Conservation (phyloP, 257 asterid species). For the Penstemon eatonii region DNA sequence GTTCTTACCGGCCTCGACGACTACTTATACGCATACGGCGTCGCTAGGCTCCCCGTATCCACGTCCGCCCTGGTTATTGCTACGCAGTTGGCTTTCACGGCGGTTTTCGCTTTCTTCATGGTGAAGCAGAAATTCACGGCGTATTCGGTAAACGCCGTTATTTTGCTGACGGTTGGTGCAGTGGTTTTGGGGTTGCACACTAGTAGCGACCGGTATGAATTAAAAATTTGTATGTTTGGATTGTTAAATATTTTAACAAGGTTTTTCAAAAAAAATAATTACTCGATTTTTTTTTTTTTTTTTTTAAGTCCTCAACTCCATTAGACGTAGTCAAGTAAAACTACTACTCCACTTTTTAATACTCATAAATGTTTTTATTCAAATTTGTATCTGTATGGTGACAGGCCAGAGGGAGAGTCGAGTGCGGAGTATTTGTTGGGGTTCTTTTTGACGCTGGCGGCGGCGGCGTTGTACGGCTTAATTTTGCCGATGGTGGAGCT, state of each 20-base stretch:
- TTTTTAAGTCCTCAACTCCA: no score
- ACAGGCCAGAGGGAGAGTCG: conserved; percentile 48
- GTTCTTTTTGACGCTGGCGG: conserved; percentile 41
- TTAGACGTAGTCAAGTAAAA: no score
- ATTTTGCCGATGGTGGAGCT: conserved; percentile 45
- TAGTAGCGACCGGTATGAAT: conserved; percentile 30
- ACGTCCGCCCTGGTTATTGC: conserved; percentile 42
- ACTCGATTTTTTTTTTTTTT: no score
- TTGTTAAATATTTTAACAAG: no score
- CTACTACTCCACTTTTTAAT: no score
- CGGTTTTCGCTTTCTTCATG: conserved; percentile 39
- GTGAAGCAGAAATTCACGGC: conserved; percentile 49
- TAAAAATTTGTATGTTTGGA: no score
- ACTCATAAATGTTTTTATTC: no score
- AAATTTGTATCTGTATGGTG: conserved; percentile 20
- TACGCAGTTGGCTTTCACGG: conserved; percentile 50
- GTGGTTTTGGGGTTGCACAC: conserved; percentile 42
- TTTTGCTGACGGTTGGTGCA: conserved; percentile 43
- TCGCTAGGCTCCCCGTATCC: conserved; percentile 46
- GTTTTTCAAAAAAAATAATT: no score
- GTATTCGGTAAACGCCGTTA: conserved; percentile 43
- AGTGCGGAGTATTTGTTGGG: conserved; percentile 30
- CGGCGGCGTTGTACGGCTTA: conserved; percentile 46
- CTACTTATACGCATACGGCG: conserved; percentile 46
- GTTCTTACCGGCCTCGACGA: conserved; percentile 39